Conservation (phyloP, 1,139 yeast genomes). For the Nakaseomyces nivariensis region DNA sequence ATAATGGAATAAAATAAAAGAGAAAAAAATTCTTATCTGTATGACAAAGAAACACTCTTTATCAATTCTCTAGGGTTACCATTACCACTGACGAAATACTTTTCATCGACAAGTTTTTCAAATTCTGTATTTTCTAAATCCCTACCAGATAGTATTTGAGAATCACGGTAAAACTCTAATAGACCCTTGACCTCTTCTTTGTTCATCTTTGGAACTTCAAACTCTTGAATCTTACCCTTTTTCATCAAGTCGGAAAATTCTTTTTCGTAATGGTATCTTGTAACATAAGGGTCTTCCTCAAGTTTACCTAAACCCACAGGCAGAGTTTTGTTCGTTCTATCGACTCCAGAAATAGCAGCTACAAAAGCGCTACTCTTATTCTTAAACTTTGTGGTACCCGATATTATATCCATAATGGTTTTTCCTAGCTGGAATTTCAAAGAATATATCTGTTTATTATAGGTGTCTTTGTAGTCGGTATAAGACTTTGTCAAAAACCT, state of each 20-base stretch:
- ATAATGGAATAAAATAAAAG: no score
- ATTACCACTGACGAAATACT: constrained; percentile 58
- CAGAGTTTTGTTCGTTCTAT: constrained; percentile 43
- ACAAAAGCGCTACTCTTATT: constrained; percentile 52
- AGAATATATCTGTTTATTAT: constrained; percentile 50
- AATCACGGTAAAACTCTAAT: constrained; percentile 43
- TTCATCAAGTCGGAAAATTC: constrained; percentile 40
- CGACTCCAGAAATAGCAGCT: constrained; percentile 48
- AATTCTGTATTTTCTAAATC: constrained; percentile 31
- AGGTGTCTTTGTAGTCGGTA: constrained; percentile 52
- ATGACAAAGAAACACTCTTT: constrained; percentile 34
- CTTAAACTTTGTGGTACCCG: constrained; percentile 42
- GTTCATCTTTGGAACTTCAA: constrained; percentile 42
- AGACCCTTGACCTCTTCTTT: constrained; percentile 46
- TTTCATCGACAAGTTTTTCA: constrained; percentile 38
- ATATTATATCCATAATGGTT: constrained; percentile 44
- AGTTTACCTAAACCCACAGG: constrained; percentile 49
- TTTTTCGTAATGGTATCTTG: constrained; percentile 42
- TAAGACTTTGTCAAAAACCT: constrained; percentile 46
- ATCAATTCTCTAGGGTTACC: constrained; percentile 71
- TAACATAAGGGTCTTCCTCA: constrained; percentile 50
- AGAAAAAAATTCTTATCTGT: constrained; percentile 5
- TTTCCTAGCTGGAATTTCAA: constrained; percentile 60
- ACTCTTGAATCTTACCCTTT: constrained; percentile 40
- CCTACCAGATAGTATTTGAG: constrained; percentile 44